Conservation (phyloP, 306 rosid species). For the Rosa rugosa region DNA sequence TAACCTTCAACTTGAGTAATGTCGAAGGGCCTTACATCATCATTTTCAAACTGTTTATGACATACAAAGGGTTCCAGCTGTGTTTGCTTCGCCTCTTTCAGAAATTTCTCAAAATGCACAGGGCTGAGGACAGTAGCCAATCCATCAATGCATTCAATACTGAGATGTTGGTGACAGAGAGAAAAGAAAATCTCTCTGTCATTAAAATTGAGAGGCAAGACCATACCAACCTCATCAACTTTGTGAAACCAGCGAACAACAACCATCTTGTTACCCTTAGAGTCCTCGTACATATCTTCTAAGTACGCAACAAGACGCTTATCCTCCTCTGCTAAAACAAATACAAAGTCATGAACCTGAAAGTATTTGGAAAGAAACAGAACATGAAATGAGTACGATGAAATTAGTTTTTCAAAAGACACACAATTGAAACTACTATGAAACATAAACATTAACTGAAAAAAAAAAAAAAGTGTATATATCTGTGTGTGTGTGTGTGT, state of each 20-base stretch:
- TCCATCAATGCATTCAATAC: slow-evolving; percentile 97
- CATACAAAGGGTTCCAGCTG: slow-evolving; percentile 65
- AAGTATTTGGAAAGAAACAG: slow-evolving; percentile 20
- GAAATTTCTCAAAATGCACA: slow-evolving; percentile 62
- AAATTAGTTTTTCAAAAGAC: neutral
- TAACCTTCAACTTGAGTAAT: slow-evolving; percentile 80
- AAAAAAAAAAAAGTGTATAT: neutral
- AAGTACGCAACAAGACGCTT: slow-evolving; percentile 87
- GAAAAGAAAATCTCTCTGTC: slow-evolving; percentile 95
- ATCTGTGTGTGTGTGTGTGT: too few species aligned
- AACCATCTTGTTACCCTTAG: slow-evolving; percentile 89
- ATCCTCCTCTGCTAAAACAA: slow-evolving; percentile 85
- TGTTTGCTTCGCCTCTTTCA: slow-evolving; percentile 49
- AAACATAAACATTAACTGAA: neutral
- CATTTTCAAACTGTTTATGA: slow-evolving; percentile 58
- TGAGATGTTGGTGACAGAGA: slow-evolving; percentile 96
- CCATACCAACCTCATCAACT: slow-evolving; percentile 93
- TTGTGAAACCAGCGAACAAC: slow-evolving; percentile 98
- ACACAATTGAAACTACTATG: neutral
- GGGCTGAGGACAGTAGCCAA: slow-evolving; percentile 84
- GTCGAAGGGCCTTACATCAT: slow-evolving; percentile 66
- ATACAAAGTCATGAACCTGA: slow-evolving; percentile 80
- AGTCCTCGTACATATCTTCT: slow-evolving; percentile 93
- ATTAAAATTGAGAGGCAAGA: slow-evolving; percentile 75
- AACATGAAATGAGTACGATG: slow-evolving; percentile 23